These are phyloP conservation scores for Tuber borchii DNA, from an alignment of 495 filamentous ascomycete genomes.

Conservation along the genomic window DNA sequence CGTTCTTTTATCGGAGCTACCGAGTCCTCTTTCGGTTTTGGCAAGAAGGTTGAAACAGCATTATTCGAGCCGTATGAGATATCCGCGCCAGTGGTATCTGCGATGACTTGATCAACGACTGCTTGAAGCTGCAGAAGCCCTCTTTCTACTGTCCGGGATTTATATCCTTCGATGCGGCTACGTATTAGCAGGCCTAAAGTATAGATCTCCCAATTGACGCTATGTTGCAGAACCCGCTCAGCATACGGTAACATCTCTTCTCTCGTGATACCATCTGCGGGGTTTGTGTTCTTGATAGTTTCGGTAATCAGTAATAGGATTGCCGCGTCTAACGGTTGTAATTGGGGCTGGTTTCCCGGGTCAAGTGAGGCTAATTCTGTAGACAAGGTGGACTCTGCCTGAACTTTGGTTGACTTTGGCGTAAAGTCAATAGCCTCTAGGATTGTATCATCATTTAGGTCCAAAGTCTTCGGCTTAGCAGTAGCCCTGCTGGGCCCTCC, in stretches of 20 bases:
- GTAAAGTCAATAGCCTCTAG: slow-evolving; percentile 78
- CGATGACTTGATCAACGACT: slow-evolving; percentile 90
- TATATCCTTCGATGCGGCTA: slow-evolving; percentile 79
- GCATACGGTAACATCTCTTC: slow-evolving; percentile 92
- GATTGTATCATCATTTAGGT: slow-evolving; percentile 87
- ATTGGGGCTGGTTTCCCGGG: slow-evolving; percentile 71
- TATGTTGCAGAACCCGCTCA: slow-evolving; percentile 75
- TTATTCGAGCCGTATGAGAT: slow-evolving; percentile 33
- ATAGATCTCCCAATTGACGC: slow-evolving; percentile 97
- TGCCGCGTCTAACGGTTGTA: slow-evolving; percentile 71
- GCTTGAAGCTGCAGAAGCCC: slow-evolving; percentile 91
- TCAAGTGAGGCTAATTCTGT: slow-evolving; percentile 57
- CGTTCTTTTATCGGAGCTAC: slow-evolving; percentile 69
- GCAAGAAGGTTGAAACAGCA: slow-evolving; percentile 70
- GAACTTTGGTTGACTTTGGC: slow-evolving; percentile 44
- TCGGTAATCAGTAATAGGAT: slow-evolving; percentile 78
- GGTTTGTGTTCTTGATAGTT: slow-evolving; percentile 79
- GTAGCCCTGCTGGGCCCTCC: neutral
- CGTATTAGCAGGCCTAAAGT: slow-evolving; percentile 84
- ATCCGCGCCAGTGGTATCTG: slow-evolving; percentile 59
- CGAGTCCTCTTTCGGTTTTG: slow-evolving; percentile 65
- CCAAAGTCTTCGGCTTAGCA: slow-evolving; percentile 56
- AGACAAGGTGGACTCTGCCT: slow-evolving; percentile 49
- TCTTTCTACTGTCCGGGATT: slow-evolving; percentile 76
- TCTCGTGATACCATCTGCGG: slow-evolving; percentile 73